Base-by-base conservation (phyloP, 805 yeast genomes). In the Wickerhamiella siamensis region DNA sequence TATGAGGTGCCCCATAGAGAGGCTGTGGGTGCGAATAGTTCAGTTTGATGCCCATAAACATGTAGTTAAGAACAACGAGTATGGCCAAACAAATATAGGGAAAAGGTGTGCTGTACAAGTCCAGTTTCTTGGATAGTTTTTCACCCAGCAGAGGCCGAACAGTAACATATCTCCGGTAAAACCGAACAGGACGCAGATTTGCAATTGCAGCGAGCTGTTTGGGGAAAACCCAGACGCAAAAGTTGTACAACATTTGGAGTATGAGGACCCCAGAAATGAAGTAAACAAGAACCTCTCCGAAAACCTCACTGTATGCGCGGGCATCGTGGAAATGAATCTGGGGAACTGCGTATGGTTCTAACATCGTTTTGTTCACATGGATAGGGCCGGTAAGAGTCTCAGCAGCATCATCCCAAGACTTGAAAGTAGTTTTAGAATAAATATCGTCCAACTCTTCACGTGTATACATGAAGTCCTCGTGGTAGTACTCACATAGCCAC, bases 191-290 rank as follows among this genome's bases (percentile, higher is more conserved):
- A 15, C 9, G 2, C 26, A 21, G 26, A 39, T 46, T 43, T 37
- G 40, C 32, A 27, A 35, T 4, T 5, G 22, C 31, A n/a, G 40
- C 43, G 4, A 27, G 33, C 10, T 33, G 17, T 3, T 35, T 24
- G 15, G 49, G 49, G 15, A 39, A n/a, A 8, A 36, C 3, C 45
- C 47, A 44, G 24, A 31, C n/a, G 9, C 38, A 10, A 17, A 44
- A 42, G 38, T 46, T 42, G 40, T 37, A 24, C 3, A 46, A 9
- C 2, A 39, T 40, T 27, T 39, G 44, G 6, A 46, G 12, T 1
- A 24, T 36, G 20, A 46, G 36, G 12, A 46, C 26, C 8, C 49
- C 49, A 36, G 36, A 33, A 6, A 46, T 33, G 29, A 43, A 46
- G 18, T 39, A 35, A 5, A 33, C 9, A 2, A 31, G 17, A 9